Evolutionary conservation across 2,329 filamentous ascomycete species (phyloP), one percentile per base, ranked within the genome.

Genomic region (Penicillium frequentans): DNA sequence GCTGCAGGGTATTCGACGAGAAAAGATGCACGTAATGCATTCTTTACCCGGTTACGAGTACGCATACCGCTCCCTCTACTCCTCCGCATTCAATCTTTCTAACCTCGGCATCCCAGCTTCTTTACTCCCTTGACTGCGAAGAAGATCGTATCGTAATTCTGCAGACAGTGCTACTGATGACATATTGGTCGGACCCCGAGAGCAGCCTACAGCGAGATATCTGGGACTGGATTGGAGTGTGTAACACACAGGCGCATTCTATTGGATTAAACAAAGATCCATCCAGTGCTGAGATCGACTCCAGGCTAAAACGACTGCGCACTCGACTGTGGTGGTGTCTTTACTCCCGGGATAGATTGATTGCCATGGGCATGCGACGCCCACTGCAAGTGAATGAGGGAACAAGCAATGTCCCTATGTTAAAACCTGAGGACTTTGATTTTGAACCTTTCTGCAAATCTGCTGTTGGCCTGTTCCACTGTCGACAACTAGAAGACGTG

Each of bases 281-380:
- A 7, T 49, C 63, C 13, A 31, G 58, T 10, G 53, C 90, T 42
- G 85, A 84, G 65, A 89, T 95, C 80, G 82, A 89, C 19, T 75
- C 76, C 1, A 80, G 82, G 46, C 87, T 86, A 66, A 87, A 90
- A 69, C 88, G 86, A 66, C 75, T 96, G 31, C 93, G 91, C 84
- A 93, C 92, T 73, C 84, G 91, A 39, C 90, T 96, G 60, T 96
- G 92, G 92, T 96, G 92, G 92, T 93, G 90, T 26, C 90, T 91
- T 61, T 96, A 93, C 69, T 95, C 96, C 86, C 88, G 91, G 43
- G 92, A 96, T 74, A 89, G 91, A 37, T 83, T 96, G 21, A 90
- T 96, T 58, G 92, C 92, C 1, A 82, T 96, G 37, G 92, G 92
- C 49, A 93, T 96, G 90, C 85, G 92, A 47, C 85, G 92, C 39